These are phyloP conservation scores for Peniophora sp. DNA, from an alignment of 1,284 basidiomycete genomes.

Conservation along the genomic window DNA sequence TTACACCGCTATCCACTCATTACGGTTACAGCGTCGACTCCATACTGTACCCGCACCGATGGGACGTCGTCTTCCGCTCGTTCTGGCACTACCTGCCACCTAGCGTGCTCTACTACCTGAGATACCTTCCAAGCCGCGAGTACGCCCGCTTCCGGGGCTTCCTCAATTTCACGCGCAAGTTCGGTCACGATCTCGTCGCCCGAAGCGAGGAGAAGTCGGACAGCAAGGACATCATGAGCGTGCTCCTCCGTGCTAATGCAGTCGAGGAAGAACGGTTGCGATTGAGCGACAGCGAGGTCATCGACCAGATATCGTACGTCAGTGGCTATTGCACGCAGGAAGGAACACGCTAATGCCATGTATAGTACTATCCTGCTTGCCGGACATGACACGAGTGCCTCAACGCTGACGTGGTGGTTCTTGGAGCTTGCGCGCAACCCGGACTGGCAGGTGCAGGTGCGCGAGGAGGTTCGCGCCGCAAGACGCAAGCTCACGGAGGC, in stretches of 20 bases:
- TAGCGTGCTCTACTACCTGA: conserved; percentile 13
- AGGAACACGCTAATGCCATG: not conserved
- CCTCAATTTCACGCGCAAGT: conserved; percentile 12
- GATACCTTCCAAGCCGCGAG: conserved; percentile 18
- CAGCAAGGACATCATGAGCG: conserved; percentile 21
- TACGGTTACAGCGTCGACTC: conserved; percentile 11
- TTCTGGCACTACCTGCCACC: conserved; percentile 19
- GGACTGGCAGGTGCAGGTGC: conserved; percentile 39
- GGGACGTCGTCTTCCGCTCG: conserved; percentile 14
- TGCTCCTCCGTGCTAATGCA: conserved; percentile 19
- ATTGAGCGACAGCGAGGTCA: conserved; percentile 20
- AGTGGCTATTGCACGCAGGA: not conserved
- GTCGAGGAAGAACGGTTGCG: conserved; percentile 13
- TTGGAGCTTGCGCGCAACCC: conserved; percentile 39
- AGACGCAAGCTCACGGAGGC: conserved; percentile 37
- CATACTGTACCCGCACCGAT: conserved; percentile 11
- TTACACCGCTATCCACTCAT: not conserved
- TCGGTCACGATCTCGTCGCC: conserved; percentile 14
- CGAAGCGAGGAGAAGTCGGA: conserved; percentile 8
- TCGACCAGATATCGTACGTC: conserved; percentile 19
- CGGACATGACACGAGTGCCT: conserved; percentile 26
- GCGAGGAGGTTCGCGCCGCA: conserved; percentile 37
- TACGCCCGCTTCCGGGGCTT: conserved; percentile 17
- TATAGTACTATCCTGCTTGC: conserved; percentile 21
- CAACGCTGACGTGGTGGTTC: conserved; percentile 21